phyloP scores from a whole-genome alignment of 2,329 filamentous ascomycete genomes.

The Aspergillus sp. region DNA sequence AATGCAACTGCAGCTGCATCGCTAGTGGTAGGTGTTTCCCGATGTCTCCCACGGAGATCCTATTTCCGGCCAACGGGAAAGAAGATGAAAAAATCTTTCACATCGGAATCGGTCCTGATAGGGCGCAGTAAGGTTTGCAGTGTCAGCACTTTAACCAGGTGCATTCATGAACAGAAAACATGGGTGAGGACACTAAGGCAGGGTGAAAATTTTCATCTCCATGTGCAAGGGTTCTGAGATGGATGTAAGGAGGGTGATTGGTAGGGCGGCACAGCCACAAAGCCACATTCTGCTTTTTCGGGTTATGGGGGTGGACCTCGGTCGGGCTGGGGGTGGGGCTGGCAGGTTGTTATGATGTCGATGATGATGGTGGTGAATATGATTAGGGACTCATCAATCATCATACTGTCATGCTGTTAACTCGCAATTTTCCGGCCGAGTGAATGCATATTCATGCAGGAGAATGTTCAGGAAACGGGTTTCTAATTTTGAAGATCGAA shows the following conservation, averaged over 20 bases:
- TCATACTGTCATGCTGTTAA: not conserved
- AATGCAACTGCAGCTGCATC: not conserved
- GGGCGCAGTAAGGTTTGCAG: not conserved
- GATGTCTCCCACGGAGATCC: not conserved
- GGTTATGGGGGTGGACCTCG: not conserved
- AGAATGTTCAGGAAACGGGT: too few relatives aligned
- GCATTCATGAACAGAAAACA: not conserved
- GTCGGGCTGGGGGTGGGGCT: not conserved
- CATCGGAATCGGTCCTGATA: not conserved
- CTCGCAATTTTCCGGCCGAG: not conserved
- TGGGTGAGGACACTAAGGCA: not conserved
- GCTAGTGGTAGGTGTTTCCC: not conserved
- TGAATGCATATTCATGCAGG: too few relatives aligned
- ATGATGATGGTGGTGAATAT: not conserved
- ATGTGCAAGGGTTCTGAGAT: not conserved
- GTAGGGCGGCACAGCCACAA: not conserved
- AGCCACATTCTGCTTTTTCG: not conserved
- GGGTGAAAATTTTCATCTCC: conserved; percentile 6
- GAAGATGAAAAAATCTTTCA: not conserved
- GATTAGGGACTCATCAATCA: not conserved
- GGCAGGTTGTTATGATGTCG: not conserved
- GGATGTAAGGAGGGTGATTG: not conserved
- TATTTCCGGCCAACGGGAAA: not conserved
- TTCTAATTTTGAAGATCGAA: too few relatives aligned
- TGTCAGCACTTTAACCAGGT: conserved; percentile 1